phyloP scores from a whole-genome alignment of 176 grass and related monocot genomes.

The Rhynchospora tenuis region DNA sequence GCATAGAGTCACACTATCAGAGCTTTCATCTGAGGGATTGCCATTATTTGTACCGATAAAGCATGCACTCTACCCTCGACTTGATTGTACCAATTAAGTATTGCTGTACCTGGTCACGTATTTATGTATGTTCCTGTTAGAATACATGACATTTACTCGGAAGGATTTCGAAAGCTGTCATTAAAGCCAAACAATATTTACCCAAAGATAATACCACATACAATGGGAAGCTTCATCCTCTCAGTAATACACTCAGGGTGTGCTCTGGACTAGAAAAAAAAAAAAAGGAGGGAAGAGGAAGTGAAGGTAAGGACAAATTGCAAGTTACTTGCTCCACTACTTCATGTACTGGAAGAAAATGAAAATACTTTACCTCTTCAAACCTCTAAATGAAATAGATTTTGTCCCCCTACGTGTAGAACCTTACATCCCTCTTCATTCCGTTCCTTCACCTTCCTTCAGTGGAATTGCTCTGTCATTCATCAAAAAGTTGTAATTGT shows the following conservation, averaged over 20 bases:
- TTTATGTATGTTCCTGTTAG: not conserved
- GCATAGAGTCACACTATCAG: slow-evolving; percentile 46
- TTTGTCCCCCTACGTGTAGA: no score
- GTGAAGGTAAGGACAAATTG: no score
- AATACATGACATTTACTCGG: not conserved
- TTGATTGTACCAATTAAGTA: slow-evolving; percentile 65
- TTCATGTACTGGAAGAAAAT: no score
- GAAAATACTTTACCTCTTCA: no score
- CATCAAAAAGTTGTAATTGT: not conserved
- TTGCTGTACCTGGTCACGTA: slow-evolving; percentile 61
- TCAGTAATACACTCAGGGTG: slow-evolving; percentile 42
- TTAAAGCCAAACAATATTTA: slow-evolving; percentile 35
- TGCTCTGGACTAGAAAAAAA: no score
- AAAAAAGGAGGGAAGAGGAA: no score
- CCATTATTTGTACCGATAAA: slow-evolving; percentile 75
- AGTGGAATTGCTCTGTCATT: slow-evolving; percentile 69
- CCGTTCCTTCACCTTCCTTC: no score
- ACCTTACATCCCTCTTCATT: no score
- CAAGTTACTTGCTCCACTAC: no score
- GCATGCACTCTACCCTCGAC: slow-evolving; percentile 56
- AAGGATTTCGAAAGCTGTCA: slow-evolving; percentile 13
- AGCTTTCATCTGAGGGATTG: slow-evolving; percentile 57
- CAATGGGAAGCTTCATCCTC: slow-evolving; percentile 57
- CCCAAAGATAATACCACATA: slow-evolving; percentile 57
- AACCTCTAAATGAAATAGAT: no score